A percentile compares a stretch with the other conserved stretches of the same genome.
Evolutionary conservation across 495 filamentous ascomycete species (phyloP).

Genomic region (Copromyces sp.): DNA sequence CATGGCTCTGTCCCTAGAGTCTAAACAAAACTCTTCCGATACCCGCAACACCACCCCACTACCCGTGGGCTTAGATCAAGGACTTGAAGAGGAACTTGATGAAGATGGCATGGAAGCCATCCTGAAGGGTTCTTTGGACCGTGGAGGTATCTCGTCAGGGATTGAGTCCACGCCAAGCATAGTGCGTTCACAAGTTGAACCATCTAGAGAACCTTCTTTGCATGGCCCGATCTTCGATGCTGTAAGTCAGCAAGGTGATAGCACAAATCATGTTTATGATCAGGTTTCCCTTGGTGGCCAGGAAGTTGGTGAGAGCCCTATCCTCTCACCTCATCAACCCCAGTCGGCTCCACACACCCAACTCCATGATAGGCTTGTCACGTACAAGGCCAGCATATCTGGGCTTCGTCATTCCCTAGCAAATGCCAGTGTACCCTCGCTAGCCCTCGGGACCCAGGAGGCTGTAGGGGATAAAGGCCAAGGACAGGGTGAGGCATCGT

Average conservation of each 20-base stretch:
- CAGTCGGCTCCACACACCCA: constrained; percentile 36
- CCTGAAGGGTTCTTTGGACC: background rate
- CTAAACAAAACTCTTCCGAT: constrained; percentile 6
- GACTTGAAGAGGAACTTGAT: constrained; percentile 11
- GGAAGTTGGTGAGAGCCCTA: constrained; percentile 43
- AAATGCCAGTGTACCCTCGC: constrained; percentile 41
- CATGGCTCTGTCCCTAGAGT: constrained; percentile 38
- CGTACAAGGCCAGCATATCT: constrained; percentile 41
- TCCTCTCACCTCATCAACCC: constrained; percentile 37
- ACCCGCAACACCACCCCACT: background rate
- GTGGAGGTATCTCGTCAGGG: background rate
- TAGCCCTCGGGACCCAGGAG: constrained; percentile 34
- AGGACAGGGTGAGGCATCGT: constrained; percentile 11
- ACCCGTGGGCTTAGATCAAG: background rate
- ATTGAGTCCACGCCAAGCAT: background rate
- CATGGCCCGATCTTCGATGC: background rate
- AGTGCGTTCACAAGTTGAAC: constrained; percentile 14
- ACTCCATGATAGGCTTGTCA: constrained; percentile 44
- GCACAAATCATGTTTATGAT: background rate
- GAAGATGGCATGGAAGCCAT: constrained; percentile 10
- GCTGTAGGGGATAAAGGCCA: constrained; percentile 18
- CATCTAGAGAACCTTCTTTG: constrained; percentile 11
- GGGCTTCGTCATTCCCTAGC: constrained; percentile 40
- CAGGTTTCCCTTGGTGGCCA: background rate
- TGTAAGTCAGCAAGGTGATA: background rate